Evolutionary conservation across 2,329 filamentous ascomycete species (phyloP).

Genomic region (Leptographium flavum): DNA sequence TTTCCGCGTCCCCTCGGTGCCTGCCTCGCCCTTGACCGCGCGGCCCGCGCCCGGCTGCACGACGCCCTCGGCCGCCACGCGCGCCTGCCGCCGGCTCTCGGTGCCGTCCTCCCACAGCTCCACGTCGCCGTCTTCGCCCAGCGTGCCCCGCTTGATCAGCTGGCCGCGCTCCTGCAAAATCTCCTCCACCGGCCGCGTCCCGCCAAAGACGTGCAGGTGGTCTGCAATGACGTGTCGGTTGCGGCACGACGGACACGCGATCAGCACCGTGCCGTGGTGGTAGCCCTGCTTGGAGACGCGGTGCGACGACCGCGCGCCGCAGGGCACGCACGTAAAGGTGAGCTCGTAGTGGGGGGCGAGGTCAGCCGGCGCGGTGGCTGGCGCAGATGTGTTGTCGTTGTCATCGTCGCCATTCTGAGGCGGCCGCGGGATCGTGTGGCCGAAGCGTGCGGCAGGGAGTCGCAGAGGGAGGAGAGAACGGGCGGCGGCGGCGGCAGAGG

Average conservation of each 20-base stretch:
- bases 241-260: slow-evolving; percentile 74
- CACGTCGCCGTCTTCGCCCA: slow-evolving; percentile 69
- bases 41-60: slow-evolving; percentile 1
- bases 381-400: too few relatives aligned
- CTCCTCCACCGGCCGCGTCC: slow-evolving; percentile 57
- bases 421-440: too few relatives aligned
- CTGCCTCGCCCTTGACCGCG: neutral
- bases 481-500: neutral
- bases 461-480: too few relatives aligned
- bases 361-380: neutral
- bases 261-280: slow-evolving; percentile 76
- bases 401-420: too few relatives aligned
- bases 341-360: slow-evolving; percentile 62
- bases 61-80: slow-evolving; percentile 11
- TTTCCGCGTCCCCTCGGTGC: neutral
- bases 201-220: slow-evolving; percentile 61
- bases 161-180: slow-evolving; percentile 63
- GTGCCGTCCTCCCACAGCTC: slow-evolving; percentile 79
- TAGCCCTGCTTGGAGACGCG: slow-evolving; percentile 88
- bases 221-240: slow-evolving; percentile 87
- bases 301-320: slow-evolving; percentile 67
- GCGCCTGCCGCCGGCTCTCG: slow-evolving; percentile 17
- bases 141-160: slow-evolving; percentile 54
- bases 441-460: too few relatives aligned
- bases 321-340: slow-evolving; percentile 86